Conservation (phyloP, 768 basidiomycete species). For the Dioszegia crocea region DNA sequence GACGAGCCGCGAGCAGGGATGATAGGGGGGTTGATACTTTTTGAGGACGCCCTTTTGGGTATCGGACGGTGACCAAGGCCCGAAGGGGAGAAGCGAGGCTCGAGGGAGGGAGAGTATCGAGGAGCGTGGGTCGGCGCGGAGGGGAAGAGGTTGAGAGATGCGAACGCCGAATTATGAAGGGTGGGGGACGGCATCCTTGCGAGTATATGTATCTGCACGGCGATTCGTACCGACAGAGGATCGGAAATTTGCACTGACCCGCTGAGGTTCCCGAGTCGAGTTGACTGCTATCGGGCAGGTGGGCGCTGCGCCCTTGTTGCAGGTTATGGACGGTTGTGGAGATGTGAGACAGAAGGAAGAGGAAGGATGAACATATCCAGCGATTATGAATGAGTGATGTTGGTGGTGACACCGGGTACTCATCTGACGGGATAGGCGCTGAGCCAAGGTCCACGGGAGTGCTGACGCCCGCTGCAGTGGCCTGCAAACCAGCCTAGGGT, state of each 20-base stretch:
- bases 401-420: not conserved
- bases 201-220: not conserved
- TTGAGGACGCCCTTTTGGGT: not conserved
- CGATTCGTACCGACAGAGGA: not conserved
- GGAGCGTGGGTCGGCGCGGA: conserved; percentile 11
- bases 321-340: too few species aligned
- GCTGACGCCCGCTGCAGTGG: too few species aligned
- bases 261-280: too few species aligned
- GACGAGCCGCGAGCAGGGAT: conserved; percentile 1
- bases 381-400: not conserved
- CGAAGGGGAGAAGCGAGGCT: not conserved
- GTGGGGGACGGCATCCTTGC: conserved; percentile 5
- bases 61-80: not conserved
- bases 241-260: too few species aligned
- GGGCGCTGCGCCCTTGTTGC: too few species aligned
- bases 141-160: conserved; percentile 25
- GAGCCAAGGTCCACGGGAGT: not conserved
- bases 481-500: too few species aligned
- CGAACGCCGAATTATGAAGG: conserved; percentile 26
- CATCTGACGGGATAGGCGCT: not conserved
- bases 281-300: too few species aligned
- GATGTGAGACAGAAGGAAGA: not conserved
- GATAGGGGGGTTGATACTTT: not conserved
- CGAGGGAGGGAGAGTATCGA: conserved; percentile 6
- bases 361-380: not conserved